Conservation (phyloP, 352 stramenopile genomes). For the Ophiocytium majus region DNA sequence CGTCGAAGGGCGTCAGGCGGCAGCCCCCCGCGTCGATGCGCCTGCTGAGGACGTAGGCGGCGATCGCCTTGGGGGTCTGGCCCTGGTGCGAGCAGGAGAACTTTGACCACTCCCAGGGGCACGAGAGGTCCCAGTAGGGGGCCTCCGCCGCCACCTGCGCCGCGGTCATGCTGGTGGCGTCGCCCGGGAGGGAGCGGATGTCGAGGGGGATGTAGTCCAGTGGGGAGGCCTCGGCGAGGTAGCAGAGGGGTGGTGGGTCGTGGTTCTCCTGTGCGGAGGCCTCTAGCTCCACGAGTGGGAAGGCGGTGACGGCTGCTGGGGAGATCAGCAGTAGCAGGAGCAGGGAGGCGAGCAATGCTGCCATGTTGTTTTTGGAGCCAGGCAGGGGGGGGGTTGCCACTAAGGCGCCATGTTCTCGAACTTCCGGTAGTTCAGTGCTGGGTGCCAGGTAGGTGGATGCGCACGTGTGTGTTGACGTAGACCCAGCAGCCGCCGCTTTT, state of each 20-base stretch:
- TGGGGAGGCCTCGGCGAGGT: background rate
- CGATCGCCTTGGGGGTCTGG: background rate
- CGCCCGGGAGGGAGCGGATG: background rate
- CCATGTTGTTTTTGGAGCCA: too few relatives aligned
- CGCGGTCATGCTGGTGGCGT: background rate
- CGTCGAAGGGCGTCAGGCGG: slow-evolving; percentile 5
- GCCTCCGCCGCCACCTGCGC: background rate
- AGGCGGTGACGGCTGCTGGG: too few relatives aligned
- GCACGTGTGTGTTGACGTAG: too few relatives aligned
- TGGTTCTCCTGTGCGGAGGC: too few relatives aligned
- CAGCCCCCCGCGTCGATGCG: background rate
- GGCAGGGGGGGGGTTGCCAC: too few relatives aligned
- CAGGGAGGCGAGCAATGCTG: too few relatives aligned
- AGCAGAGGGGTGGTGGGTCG: slow-evolving; percentile 1
- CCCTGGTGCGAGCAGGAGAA: slow-evolving; percentile 8
- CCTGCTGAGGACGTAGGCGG: background rate
- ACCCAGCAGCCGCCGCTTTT: too few relatives aligned
- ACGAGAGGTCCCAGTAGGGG: slow-evolving; percentile 17
- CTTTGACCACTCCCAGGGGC: slow-evolving; percentile 23
- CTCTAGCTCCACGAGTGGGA: too few relatives aligned
- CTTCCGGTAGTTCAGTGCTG: too few relatives aligned
- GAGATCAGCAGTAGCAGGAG: too few relatives aligned
- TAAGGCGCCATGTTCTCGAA: too few relatives aligned
- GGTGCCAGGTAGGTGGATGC: too few relatives aligned
- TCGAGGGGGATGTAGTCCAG: slow-evolving; percentile 2